Evolutionary conservation across 208 protist species (phyloP), one percentile per base, ranked within the genome.

Genomic region (Trypanosoma rangeli): DNA sequence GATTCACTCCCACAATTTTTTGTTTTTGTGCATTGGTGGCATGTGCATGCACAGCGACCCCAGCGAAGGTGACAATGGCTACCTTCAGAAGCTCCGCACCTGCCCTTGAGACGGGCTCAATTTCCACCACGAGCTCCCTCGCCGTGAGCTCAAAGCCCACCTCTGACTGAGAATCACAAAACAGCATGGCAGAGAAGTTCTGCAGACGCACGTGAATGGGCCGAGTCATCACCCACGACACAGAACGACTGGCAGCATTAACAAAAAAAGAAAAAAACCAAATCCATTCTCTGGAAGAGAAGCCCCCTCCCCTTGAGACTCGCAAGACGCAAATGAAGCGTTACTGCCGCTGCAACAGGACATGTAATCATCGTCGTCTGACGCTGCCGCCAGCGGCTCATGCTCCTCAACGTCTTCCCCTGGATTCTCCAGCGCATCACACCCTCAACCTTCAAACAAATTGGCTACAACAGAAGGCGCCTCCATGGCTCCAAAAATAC

Each of bases 161-260:
- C 13, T 80, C 64, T 46, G 73, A 78, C 13, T 77, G 66, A 10
- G 68, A 52, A 60, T 90, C 84, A 63, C 73, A 85, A 24, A 78
- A 80, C 15, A 89, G 60, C 7, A 84, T 49, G 39, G 89, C 9
- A 18, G 29, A 82, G 26, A 87, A 49, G 58, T 86, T 72, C 0
- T 65, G 74, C 26, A 90, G 63, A 20, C 75, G 59, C 28, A 95
- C 74, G 57, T 81, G 69, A 68, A 90, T 78, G 37, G 75, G 77
- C 13, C 87, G 83, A 26, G 85, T 76, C 81, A 84, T 84, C 28
- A 92, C 79, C 82, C 85, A 90, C 62, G 80, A 80, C 22, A 95
- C 54, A 12, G 86, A 87, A 55, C 75, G 55, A 39, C 70, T 72
- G 3, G 79, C 85, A 15, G 71, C 79, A 13, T 62, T 64, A 5